phyloP scores from a whole-genome alignment of 371 early-diverging fungal species.

The Mortierella polycephala region DNA sequence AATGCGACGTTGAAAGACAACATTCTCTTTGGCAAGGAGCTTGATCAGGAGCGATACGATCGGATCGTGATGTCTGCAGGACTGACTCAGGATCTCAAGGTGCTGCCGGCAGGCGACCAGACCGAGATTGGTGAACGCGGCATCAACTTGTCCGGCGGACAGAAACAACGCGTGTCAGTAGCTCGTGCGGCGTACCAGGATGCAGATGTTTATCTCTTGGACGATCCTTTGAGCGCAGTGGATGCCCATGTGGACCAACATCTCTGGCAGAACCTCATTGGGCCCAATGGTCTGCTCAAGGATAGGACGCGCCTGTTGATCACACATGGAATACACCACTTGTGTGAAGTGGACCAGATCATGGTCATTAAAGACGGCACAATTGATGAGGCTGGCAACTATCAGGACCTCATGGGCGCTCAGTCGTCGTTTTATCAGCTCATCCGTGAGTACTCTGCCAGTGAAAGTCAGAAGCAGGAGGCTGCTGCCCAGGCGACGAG shows the following conservation, averaged over 20 bases:
- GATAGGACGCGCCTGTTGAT: constrained; percentile 86
- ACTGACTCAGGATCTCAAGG: background rate
- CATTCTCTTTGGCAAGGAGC: background rate
- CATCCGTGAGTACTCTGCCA: constrained; percentile 52
- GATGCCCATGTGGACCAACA: constrained; percentile 92
- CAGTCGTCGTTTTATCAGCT: constrained; percentile 63
- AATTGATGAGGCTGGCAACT: constrained; percentile 76
- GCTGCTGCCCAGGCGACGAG: background rate
- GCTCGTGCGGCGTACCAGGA: constrained; percentile 80
- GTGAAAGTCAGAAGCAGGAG: background rate
- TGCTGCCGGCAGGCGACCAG: constrained; percentile 46
- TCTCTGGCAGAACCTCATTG: constrained; percentile 81
- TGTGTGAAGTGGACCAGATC: constrained; percentile 73
- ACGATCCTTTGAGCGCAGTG: constrained; percentile 88
- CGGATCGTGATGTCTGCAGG: background rate
- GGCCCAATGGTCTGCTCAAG: constrained; percentile 79
- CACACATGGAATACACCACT: constrained; percentile 86
- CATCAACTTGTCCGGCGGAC: constrained; percentile 64
- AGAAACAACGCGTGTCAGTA: constrained; percentile 61
- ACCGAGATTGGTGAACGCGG: constrained; percentile 67
- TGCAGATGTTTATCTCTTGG: constrained; percentile 84
- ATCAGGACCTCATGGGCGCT: constrained; percentile 71
- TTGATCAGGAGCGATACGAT: background rate
- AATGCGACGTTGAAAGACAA: constrained; percentile 9
- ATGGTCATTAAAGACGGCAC: constrained; percentile 77